Conservation (phyloP, 2,329 filamentous ascomycete species). For the Cytospora mali region DNA sequence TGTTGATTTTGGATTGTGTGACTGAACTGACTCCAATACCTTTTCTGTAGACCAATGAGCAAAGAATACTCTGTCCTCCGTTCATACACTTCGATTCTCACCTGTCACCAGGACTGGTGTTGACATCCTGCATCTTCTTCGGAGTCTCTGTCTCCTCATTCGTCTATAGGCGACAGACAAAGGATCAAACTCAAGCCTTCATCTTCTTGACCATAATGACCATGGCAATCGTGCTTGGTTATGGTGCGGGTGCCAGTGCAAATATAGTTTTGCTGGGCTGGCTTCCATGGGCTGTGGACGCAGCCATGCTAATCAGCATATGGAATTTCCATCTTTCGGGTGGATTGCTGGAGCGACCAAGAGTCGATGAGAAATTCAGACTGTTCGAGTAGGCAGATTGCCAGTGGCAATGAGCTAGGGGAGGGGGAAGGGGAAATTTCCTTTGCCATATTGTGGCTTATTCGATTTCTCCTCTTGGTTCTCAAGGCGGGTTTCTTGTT, state of each 20-base stretch:
- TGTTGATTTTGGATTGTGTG: no score
- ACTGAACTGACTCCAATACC: neutral
- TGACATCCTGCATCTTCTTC: neutral
- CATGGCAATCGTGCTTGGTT: neutral
- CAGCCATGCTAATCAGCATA: neutral
- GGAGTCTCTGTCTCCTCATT: constrained; percentile 1
- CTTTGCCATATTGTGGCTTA: neutral
- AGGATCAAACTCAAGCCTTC: neutral
- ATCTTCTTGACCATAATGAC: neutral
- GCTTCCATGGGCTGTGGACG: neutral
- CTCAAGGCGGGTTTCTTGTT: neutral
- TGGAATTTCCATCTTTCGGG: neutral
- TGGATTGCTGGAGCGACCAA: neutral
- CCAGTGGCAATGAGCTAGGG: neutral
- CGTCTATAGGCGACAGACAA: neutral
- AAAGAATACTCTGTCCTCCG: neutral
- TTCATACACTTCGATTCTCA: neutral
- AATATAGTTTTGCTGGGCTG: neutral
- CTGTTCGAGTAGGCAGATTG: neutral
- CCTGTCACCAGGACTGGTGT: neutral
- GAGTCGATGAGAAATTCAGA: neutral
- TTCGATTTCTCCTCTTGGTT: neutral
- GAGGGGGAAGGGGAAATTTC: neutral
- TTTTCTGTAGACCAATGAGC: neutral
- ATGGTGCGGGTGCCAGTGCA: neutral